These are phyloP conservation scores for Acer campestre DNA, from an alignment of 345 rosid genomes.

Conservation along the genomic window DNA sequence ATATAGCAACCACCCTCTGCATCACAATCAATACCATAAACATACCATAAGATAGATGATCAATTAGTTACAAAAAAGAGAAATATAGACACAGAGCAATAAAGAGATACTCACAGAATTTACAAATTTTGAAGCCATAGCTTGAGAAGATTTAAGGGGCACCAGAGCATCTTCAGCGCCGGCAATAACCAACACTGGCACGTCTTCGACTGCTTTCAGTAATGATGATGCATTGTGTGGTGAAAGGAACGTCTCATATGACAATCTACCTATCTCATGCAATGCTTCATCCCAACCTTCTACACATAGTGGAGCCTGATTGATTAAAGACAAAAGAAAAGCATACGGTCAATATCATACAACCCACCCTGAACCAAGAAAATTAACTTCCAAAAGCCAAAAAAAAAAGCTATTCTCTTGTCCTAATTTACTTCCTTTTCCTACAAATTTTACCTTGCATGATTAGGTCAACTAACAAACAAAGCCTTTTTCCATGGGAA, in stretches of 20 bases:
- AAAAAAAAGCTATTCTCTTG: too few species aligned
- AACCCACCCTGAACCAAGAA: neutral
- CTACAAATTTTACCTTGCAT: neutral
- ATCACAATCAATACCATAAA: slow-evolving; percentile 6
- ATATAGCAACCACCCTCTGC: slow-evolving; percentile 96
- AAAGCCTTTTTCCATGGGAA: neutral
- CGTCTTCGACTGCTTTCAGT: slow-evolving; percentile 63
- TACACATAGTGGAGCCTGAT: slow-evolving; percentile 76
- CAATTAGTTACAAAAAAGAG: neutral
- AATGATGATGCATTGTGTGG: slow-evolving; percentile 55
- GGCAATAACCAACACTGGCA: slow-evolving; percentile 76
- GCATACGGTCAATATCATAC: neutral
- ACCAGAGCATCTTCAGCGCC: slow-evolving; percentile 92
- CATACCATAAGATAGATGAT: neutral
- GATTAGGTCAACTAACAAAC: neutral
- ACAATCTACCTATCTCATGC: slow-evolving; percentile 87
- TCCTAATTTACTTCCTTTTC: neutral
- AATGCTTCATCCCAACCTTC: slow-evolving; percentile 99
- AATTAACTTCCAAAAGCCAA: neutral
- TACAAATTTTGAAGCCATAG: slow-evolving; percentile 79
- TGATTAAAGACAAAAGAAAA: neutral
- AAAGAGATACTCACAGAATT: slow-evolving; percentile 75
- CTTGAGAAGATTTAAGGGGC: slow-evolving; percentile 77
- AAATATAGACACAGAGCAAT: neutral
- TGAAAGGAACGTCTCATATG: slow-evolving; percentile 75